These are phyloP conservation scores for Kandelia obovata DNA, from an alignment of 345 rosid genomes.

Conservation along the genomic window DNA sequence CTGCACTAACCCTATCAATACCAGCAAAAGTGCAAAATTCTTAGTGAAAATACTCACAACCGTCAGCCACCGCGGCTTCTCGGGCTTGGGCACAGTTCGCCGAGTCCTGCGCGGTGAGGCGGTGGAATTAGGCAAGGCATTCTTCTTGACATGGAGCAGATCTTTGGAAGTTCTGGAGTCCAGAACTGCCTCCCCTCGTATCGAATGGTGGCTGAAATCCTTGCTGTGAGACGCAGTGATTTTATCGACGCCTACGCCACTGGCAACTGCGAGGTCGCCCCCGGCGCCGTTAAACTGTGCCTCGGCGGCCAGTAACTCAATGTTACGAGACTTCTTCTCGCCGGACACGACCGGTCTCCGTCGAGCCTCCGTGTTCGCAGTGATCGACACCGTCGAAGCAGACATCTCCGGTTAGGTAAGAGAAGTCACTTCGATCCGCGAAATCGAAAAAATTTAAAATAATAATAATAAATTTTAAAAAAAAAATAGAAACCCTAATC, in stretches of 20 bases:
- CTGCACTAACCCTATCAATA: constrained; percentile 62
- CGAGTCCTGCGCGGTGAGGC: constrained; percentile 62
- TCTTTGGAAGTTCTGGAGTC: constrained; percentile 44
- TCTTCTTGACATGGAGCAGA: constrained; percentile 43
- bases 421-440: no score
- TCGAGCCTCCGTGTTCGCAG: constrained; percentile 55
- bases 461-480: no score
- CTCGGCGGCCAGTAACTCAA: constrained; percentile 43
- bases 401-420: constrained; percentile 41
- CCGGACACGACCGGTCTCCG: constrained; percentile 55
- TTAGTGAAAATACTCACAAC: constrained; percentile 59
- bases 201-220: constrained; percentile 65
- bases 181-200: constrained; percentile 47
- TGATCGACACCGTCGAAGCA: constrained; percentile 79
- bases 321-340: constrained; percentile 51
- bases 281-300: constrained; percentile 36
- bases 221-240: constrained; percentile 33
- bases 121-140: constrained; percentile 36
- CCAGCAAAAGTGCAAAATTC: constrained; percentile 57
- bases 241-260: background rate
- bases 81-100: constrained; percentile 39
- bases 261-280: constrained; percentile 15
- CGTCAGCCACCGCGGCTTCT: constrained; percentile 65
- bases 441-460: no score
- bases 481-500: no score